Base-by-base conservation (phyloP, 805 yeast genomes). In the Wickerhamomyces rabaulensis region DNA sequence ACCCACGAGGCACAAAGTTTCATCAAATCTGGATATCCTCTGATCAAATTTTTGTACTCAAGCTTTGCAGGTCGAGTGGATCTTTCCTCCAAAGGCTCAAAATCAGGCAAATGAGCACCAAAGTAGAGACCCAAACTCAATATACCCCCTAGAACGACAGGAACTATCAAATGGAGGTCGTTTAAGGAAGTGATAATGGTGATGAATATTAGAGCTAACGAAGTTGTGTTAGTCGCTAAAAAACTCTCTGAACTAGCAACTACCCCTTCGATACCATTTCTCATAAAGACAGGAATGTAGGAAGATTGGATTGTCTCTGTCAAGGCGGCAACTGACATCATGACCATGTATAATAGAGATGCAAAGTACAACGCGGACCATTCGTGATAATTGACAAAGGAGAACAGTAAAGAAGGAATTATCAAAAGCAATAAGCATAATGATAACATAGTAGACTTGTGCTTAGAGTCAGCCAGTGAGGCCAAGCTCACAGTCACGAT, bases 301-400 rank as follows among this genome's bases (percentile, higher is more conserved):
- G 43, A 41, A 4, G 39, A 33, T 23, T 41, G 43, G 13, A 41
- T 13, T n/a, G 38, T 33, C 31, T 41, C 43, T 8, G 39, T 29
- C 19, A 41, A 22, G 3, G 43, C 43, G 3, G 23, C 33, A 19
- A 23, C 8, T 22, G 43, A 41, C 20, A 41, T 25, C 43, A 41
- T 41, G 7, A 35, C 17, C 26, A 17, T 17, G 19, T 41, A 41
- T 6, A 12, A 17, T 12, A 9, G 10, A 13, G 26, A 27, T 20
- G 25, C 23, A 16, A 21, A 5, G 9, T 26, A 17, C n/a, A 40
- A 6, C 4, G 35, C 19, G 5, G n/a, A 12, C 35, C 33, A 36
- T 4, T 20, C 39, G 4, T 15, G 3, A 13, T 36, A n/a, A 3
- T 10, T 12, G 3, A 36, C 39, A 36, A 20, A 19, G n/a, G 20